A percentile compares a stretch with the other conserved stretches of the same genome.
phyloP scores from a whole-genome alignment of 2,329 filamentous ascomycete species.

The Nothophoma quercina region DNA sequence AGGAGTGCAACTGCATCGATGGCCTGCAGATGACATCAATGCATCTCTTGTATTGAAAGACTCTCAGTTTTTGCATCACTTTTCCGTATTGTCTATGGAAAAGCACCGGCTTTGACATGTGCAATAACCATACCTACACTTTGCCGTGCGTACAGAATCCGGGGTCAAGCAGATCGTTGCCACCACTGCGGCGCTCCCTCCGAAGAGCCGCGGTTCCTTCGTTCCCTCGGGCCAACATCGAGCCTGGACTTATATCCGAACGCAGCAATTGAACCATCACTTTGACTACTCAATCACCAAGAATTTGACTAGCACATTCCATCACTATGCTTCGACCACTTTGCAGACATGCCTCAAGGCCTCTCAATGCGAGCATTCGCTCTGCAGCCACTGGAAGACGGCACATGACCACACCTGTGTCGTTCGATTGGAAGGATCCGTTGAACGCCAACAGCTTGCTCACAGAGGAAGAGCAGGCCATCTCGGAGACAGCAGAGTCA shows the following conservation, averaged over 20 bases:
- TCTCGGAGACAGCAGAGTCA: conserved; percentile 86
- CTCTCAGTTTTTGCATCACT: no score
- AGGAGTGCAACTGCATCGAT: no score
- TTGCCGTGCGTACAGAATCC: conserved; percentile 1
- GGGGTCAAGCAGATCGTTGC: conserved; percentile 23
- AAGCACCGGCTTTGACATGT: no score
- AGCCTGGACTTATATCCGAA: conserved; percentile 7
- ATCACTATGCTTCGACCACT: conserved; percentile 55
- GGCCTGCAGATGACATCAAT: no score
- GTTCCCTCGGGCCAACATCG: conserved; percentile 33
- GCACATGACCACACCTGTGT: conserved; percentile 52
- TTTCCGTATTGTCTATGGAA: no score
- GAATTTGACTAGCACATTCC: background rate
- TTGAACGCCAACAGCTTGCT: conserved; percentile 76
- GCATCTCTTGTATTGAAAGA: no score
- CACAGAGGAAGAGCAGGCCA: conserved; percentile 89
- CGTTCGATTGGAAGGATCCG: conserved; percentile 93
- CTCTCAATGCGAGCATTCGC: conserved; percentile 42
- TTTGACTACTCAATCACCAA: background rate
- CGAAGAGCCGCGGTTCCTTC: conserved; percentile 35
- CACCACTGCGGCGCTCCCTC: conserved; percentile 29
- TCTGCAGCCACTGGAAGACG: conserved; percentile 47
- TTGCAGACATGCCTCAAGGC: conserved; percentile 50
- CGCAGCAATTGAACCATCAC: conserved; percentile 5
- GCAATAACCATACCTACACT: background rate